Base-by-base conservation (phyloP, 306 rosid genomes). In the Arachis stenosperma region DNA sequence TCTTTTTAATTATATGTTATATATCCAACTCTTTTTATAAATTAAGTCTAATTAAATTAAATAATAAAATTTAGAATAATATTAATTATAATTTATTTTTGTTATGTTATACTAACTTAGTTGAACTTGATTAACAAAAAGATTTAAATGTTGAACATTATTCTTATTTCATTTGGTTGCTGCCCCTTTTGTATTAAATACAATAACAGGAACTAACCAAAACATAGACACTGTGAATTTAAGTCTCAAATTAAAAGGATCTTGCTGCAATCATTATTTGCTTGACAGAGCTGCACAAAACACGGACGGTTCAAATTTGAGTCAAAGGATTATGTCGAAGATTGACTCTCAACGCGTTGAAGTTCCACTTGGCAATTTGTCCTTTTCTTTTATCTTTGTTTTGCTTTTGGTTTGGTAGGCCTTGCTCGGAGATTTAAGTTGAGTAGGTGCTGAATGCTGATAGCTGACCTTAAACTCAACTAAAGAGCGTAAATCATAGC, bases 401-500 rank as follows among this genome's bases (percentile, higher is more conserved):
- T 43, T 42, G 3, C 3, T 51, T 2, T 68, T 67, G 50, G 5
- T 9, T 61, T n/a, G 53, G 67, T 44, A 69, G 61, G 63, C 7
- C 40, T 61, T 42, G 2, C 61, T 14, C 2, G 22, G 39, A 29
- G 3, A n/a, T 5, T 55, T 6, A 17, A 6, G 6, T 37, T 41
- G 54, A 3, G 9, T 5, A 22, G 50, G 74, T 50, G 47, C 52
- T 55, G 33, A 75, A 71, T 50, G 47, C 52, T 48, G 33, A 75
- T 33, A 30, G 70, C 22, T 51, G 67, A 36, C 52, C 69, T 76
- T 5, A 79, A 54, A n/a, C 27, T 81, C 73, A 70, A 73, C 75
- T 79, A 86, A 78, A 8, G 37, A 29, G 71, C 8, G 8, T 14
- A 76, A 61, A 51, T 17, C 66, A 30, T 71, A 69, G 75, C 70